Conservation (phyloP, 2,329 filamentous ascomycete genomes). For the Hymenoscyphus salicellus region DNA sequence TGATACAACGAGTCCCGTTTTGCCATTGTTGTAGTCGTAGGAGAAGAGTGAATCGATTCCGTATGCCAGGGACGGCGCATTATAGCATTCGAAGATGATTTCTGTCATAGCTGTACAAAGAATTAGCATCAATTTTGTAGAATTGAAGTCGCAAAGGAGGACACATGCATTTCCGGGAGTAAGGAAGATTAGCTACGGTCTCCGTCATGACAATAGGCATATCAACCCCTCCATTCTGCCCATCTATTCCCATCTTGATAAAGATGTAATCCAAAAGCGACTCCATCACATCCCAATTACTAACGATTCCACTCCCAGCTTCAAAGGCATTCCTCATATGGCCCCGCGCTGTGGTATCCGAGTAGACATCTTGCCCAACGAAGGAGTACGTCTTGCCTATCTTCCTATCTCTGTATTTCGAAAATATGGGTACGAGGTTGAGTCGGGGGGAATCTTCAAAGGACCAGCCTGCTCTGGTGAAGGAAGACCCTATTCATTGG, state of each 20-base stretch:
- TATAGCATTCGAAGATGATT: slow-evolving; percentile 94
- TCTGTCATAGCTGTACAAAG: slow-evolving; percentile 79
- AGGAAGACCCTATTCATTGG: slow-evolving; percentile 66
- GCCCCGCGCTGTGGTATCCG: slow-evolving; percentile 86
- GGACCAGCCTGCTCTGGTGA: slow-evolving; percentile 91
- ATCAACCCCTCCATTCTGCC: slow-evolving; percentile 69
- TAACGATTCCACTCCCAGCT: slow-evolving; percentile 82
- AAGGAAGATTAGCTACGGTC: slow-evolving; percentile 84
- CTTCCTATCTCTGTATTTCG: slow-evolving; percentile 93
- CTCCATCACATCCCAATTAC: slow-evolving; percentile 98
- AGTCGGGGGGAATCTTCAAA: slow-evolving; percentile 82
- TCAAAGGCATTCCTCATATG: slow-evolving; percentile 92
- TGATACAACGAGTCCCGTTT: slow-evolving; percentile 82
- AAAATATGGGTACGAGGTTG: slow-evolving; percentile 82
- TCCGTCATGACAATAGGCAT: slow-evolving; percentile 94
- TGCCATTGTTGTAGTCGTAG: slow-evolving; percentile 81
- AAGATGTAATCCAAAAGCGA: slow-evolving; percentile 92
- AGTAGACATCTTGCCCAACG: slow-evolving; percentile 87
- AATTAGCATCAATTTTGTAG: background rate
- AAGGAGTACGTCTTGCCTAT: slow-evolving; percentile 88
- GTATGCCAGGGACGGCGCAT: slow-evolving; percentile 83
- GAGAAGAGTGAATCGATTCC: slow-evolving; percentile 97
- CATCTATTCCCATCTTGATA: slow-evolving; percentile 85
- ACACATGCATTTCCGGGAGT: slow-evolving; percentile 77
- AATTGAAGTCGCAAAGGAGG: background rate